Percentiles rank a stretch among this genome's conserved stretches.
phyloP scores from a whole-genome alignment of 495 filamentous ascomycete genomes.

The Penicillium samsonianum region DNA sequence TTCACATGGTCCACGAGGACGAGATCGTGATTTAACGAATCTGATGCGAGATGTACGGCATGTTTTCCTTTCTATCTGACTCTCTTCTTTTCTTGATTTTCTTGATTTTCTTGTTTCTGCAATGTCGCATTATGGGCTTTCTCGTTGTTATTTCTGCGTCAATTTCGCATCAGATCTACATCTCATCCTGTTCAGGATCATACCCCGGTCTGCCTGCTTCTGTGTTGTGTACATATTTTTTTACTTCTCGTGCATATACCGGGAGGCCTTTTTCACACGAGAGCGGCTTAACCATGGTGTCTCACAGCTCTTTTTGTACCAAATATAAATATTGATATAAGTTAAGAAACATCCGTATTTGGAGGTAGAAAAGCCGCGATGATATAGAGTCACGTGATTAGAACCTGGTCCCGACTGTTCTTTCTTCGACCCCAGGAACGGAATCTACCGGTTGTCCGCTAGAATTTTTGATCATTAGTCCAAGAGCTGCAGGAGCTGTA shows the following conservation, averaged over 20 bases:
- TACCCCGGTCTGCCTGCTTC: slow-evolving; percentile 23
- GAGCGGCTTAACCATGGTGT: background rate
- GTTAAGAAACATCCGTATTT: background rate
- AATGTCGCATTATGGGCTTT: slow-evolving; percentile 9
- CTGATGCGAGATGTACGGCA: slow-evolving; percentile 34
- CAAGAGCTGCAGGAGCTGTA: background rate
- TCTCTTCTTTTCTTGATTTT: slow-evolving; percentile 16
- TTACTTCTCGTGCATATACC: slow-evolving; percentile 27
- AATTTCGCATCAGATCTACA: slow-evolving; percentile 14
- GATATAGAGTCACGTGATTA: slow-evolving; percentile 34
- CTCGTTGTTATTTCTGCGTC: slow-evolving; percentile 3
- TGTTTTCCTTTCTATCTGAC: slow-evolving; percentile 28
- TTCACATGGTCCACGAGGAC: slow-evolving; percentile 19
- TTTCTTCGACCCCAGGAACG: slow-evolving; percentile 12
- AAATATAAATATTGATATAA: slow-evolving; percentile 3
- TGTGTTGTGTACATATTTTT: slow-evolving; percentile 32
- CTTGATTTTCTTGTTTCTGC: slow-evolving; percentile 10
- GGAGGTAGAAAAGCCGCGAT: background rate
- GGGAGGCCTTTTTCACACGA: slow-evolving; percentile 1
- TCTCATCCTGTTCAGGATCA: slow-evolving; percentile 15
- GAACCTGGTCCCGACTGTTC: slow-evolving; percentile 17
- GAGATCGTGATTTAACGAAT: slow-evolving; percentile 32
- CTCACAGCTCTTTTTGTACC: background rate
- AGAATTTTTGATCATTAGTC: background rate
- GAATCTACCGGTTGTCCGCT: background rate